These are phyloP conservation scores for Miscanthus lutarioriparius DNA, from an alignment of 176 grass and related monocot species.

Conservation along the genomic window DNA sequence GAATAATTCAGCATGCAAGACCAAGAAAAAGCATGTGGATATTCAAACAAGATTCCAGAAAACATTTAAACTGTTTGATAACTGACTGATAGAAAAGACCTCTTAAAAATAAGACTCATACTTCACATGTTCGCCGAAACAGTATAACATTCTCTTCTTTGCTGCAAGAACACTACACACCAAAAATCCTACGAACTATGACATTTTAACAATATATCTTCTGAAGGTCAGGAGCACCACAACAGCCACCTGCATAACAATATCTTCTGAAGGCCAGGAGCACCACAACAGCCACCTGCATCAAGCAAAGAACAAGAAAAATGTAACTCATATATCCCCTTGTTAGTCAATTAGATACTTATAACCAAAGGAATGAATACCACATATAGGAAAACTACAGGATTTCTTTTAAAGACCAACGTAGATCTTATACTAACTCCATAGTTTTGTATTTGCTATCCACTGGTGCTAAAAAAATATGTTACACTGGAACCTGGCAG, in stretches of 20 bases:
- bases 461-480: not conserved
- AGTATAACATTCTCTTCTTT: constrained; percentile 8
- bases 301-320: not conserved
- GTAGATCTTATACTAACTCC: not conserved
- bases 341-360: not conserved
- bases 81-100: not conserved
- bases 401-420: not conserved
- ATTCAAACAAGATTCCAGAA: constrained; percentile 1
- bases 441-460: not conserved
- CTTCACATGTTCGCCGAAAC: not conserved
- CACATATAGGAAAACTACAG: not conserved
- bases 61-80: constrained; percentile 26
- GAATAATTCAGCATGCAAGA: constrained; percentile 36
- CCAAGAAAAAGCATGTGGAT: not conserved
- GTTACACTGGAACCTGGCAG: not conserved
- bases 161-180: constrained; percentile 37
- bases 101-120: not conserved
- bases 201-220: constrained; percentile 36
- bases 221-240: constrained; percentile 13
- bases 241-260: constrained; percentile 36
- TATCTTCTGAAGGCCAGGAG: constrained; percentile 25
- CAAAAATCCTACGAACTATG: constrained; percentile 17
- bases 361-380: not conserved
- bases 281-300: constrained; percentile 36
- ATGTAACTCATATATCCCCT: not conserved